Base-by-base conservation (phyloP, 768 basidiomycete genomes). In the Candolleomyces eurysporus region DNA sequence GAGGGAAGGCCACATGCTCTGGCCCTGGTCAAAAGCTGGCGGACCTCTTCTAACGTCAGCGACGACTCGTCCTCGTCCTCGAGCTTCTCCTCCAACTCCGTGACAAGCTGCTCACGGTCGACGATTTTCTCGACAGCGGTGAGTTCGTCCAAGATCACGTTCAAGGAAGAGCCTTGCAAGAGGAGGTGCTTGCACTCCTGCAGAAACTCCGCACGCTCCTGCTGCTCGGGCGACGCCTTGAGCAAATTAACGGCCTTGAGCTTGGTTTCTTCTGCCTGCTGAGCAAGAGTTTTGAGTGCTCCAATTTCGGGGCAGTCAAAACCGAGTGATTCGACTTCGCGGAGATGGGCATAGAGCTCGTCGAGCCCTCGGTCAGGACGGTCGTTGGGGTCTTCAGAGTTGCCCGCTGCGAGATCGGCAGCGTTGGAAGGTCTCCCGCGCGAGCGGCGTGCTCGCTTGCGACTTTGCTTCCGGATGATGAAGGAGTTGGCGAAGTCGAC, bases 271-370 rank as follows among this genome's bases (percentile, higher is more conserved):
- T 92, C 88, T 5, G 90, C 87, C 61, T 85, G 83, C 50, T 81
- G 74, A 7, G 82, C 85, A 43, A 92, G 75, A 16, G 67, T 71
- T 51, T 76, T 79, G 31, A 93, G 81, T 5, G 75, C 69, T 13
- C 70, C 75, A 31, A 94, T 88, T 73, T 97, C 95, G 5, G 84
- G 83, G 50, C 87, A 84, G 63, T 96, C 93, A 66, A 97, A 97
- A 0, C 93, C 92, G 14, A 97, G 82, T 9, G 73, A 78, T 58
- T 91, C 86, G 5, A 91, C 92, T 67, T 95, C 88, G 3, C 75
- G 69, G 16, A 97, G 74, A 11, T 96, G 76, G 2, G 78, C 75
- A 64, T 89, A 84, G 9, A 96, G 80, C 63, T 92, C 90, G 32
- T 84, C 84, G 30, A 94, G 73, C 46, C 84, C 82, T 46, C 87